Percentiles rank a stretch among this genome's conserved stretches.
phyloP scores from a whole-genome alignment of 1,284 basidiomycete genomes.

The Porodaedalea pini region DNA sequence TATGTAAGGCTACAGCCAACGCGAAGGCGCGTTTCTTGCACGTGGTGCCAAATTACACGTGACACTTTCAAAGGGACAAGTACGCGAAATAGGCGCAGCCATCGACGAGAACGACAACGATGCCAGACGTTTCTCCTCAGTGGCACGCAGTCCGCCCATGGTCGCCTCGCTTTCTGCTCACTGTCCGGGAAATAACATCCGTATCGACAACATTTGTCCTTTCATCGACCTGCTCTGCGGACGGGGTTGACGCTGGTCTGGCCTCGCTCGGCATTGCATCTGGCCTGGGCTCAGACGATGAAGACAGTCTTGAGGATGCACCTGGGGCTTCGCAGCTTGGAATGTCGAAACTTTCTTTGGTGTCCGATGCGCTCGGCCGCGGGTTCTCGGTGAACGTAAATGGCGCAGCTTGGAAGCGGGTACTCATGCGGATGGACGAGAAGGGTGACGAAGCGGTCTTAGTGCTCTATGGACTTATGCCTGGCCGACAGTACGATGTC shows the following conservation, averaged over 20 bases:
- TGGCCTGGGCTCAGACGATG: conserved; percentile 40
- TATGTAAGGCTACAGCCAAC: no score
- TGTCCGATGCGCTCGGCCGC: conserved; percentile 64
- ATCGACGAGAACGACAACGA: neutral
- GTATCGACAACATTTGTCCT: conserved; percentile 78
- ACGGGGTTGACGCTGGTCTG: conserved; percentile 38
- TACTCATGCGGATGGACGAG: conserved; percentile 73
- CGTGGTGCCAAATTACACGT: no score
- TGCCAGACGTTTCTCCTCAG: conserved; percentile 11
- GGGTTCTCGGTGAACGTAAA: conserved; percentile 77
- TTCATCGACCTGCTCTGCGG: conserved; percentile 44
- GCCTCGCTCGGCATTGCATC: conserved; percentile 41
- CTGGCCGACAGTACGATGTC: conserved; percentile 76
- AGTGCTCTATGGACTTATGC: conserved; percentile 76
- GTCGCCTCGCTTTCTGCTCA: conserved; percentile 61
- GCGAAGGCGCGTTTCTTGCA: no score
- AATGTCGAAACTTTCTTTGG: conserved; percentile 38
- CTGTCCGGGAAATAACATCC: conserved; percentile 74
- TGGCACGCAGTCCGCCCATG: conserved; percentile 78
- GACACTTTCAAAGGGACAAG: no score
- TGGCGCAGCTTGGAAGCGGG: conserved; percentile 66
- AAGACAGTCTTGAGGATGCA: conserved; percentile 35
- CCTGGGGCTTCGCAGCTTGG: conserved; percentile 25
- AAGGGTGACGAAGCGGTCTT: conserved; percentile 75
- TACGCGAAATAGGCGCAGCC: no score